Percentiles rank a stretch among this genome's conserved stretches.
phyloP scores from a whole-genome alignment of 306 rosid species.

The Coriaria nepalensis region DNA sequence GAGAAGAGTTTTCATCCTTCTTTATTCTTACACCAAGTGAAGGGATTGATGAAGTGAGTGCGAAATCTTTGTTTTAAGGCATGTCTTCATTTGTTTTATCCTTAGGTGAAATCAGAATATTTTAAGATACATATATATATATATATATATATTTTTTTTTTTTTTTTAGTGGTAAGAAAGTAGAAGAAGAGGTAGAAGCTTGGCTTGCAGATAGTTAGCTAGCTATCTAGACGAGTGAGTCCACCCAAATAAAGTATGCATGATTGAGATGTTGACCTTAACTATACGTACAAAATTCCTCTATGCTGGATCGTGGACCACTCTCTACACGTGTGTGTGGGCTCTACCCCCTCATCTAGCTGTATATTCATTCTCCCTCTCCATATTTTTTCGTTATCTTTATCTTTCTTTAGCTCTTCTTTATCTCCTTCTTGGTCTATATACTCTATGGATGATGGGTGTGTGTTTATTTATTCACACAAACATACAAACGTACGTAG shows the following conservation, averaged over 20 bases:
- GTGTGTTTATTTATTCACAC: too few species aligned
- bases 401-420: background rate
- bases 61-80: slow-evolving; percentile 10
- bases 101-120: background rate
- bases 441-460: too few species aligned
- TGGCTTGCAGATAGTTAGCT: too few species aligned
- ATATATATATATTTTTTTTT: too few species aligned
- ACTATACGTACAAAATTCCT: slow-evolving; percentile 43
- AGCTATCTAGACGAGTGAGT: slow-evolving; percentile 12
- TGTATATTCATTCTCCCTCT: background rate
- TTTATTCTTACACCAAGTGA: too few species aligned
- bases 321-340: slow-evolving; percentile 65
- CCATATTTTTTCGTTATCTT: background rate
- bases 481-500: too few species aligned
- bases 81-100: slow-evolving; percentile 3
- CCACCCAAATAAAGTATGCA: slow-evolving; percentile 58
- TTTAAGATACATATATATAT: too few species aligned
- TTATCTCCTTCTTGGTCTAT: slow-evolving; percentile 8
- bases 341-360: slow-evolving; percentile 23
- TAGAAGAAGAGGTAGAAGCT: too few species aligned
- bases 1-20: too few species aligned
- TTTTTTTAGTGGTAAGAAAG: too few species aligned
- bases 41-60: too few species aligned
- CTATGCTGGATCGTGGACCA: slow-evolving; percentile 41
- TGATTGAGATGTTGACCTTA: slow-evolving; percentile 74